These are phyloP conservation scores for Cyclotella distinguenda DNA, from an alignment of 108 stramenopile species.

Conservation along the genomic window DNA sequence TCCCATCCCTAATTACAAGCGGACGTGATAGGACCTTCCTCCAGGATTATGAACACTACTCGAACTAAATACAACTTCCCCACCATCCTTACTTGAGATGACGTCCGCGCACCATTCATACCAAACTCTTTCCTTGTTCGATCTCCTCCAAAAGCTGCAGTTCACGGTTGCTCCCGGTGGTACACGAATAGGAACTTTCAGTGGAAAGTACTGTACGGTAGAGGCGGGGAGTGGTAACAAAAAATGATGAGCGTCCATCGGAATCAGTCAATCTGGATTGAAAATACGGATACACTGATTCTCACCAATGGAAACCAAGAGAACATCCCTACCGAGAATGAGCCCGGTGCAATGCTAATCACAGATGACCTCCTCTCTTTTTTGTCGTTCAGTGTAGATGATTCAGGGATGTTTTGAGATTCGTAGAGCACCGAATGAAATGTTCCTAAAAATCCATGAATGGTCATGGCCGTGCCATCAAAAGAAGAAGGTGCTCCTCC, in stretches of 20 bases:
- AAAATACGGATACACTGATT: neutral
- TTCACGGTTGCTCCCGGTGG: constrained; percentile 62
- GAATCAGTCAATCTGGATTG: no score
- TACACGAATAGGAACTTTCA: constrained; percentile 79
- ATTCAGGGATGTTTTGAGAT: no score
- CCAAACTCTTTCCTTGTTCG: constrained; percentile 81
- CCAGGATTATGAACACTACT: constrained; percentile 86
- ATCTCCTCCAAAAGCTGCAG: constrained; percentile 85
- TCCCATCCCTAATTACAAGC: constrained; percentile 4
- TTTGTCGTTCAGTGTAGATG: no score
- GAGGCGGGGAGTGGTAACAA: no score
- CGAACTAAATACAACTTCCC: constrained; percentile 41
- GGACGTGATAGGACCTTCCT: constrained; percentile 82
- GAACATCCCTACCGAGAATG: constrained; percentile 95
- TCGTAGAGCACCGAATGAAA: constrained; percentile 90
- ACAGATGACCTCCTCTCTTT: constrained; percentile 21
- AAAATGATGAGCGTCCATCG: no score
- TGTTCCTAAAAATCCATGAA: constrained; percentile 95
- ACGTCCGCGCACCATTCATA: constrained; percentile 95
- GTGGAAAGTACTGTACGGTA: constrained; percentile 77
- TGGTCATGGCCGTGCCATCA: constrained; percentile 27
- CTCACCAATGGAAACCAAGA: constrained; percentile 91
- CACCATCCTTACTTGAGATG: constrained; percentile 42
- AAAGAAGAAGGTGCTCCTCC: constrained; percentile 9
- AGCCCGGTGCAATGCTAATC: constrained; percentile 89